These are phyloP conservation scores for Gymnopilus dilepis DNA, from an alignment of 768 basidiomycete genomes.

Conservation along the genomic window DNA sequence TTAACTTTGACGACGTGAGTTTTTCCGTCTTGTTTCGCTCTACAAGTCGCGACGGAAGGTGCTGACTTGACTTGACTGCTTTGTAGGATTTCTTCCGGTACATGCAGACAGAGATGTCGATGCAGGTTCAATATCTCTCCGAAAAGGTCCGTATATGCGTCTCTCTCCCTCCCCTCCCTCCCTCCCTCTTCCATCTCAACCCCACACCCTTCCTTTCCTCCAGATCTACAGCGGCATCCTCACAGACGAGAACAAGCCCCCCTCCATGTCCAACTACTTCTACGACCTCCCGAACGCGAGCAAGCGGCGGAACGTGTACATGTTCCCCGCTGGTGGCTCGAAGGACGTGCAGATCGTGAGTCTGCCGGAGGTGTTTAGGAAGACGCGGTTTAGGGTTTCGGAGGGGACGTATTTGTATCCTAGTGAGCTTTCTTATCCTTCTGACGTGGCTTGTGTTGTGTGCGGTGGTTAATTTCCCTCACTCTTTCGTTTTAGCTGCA, in stretches of 20 bases:
- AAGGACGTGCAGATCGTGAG: constrained; percentile 58
- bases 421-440: constrained; percentile 55
- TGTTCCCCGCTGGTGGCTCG: constrained; percentile 58
- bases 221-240: constrained; percentile 66
- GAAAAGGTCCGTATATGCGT: constrained; percentile 57
- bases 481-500: constrained; percentile 37
- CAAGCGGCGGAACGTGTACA: constrained; percentile 74
- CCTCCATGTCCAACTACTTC: constrained; percentile 73
- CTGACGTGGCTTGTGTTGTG: too few relatives aligned
- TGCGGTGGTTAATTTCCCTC: too few relatives aligned
- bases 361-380: constrained; percentile 57
- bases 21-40: not conserved
- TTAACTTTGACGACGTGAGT: constrained; percentile 69
- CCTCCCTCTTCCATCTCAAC: not conserved
- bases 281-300: constrained; percentile 84
- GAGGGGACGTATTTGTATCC: constrained; percentile 66
- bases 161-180: not conserved
- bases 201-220: not conserved
- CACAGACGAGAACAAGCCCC: constrained; percentile 53
- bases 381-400: constrained; percentile 47
- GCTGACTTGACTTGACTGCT: constrained; percentile 2
- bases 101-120: constrained; percentile 62
- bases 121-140: constrained; percentile 72
- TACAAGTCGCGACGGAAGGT: not conserved
- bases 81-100: constrained; percentile 66